Base-by-base conservation (phyloP, 2,329 filamentous ascomycete genomes). In the Zasmidium cellare region DNA sequence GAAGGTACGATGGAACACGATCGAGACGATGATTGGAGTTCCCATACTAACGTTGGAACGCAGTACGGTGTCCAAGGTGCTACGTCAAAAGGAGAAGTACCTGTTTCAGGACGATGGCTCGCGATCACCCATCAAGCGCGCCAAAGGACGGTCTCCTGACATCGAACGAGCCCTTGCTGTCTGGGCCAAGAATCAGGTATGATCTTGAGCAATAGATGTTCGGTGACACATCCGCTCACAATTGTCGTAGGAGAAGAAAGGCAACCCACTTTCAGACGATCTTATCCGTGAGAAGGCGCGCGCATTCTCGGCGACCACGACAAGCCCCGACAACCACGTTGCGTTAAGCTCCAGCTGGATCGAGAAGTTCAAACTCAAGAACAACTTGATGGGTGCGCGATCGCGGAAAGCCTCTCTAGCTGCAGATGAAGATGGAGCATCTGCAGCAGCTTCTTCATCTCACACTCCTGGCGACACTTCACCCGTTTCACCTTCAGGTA, bases 61-160 rank as follows among this genome's bases (percentile, higher is more conserved):
- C 74, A 99, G 94, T 78, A 99, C 94, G 50, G 94, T 99, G n/a
- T 99, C 94, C 55, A 99, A 99, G 74, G 94, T 97, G 55, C 77
- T 99, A 64, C 87, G 93, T 54, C 88, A 96, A 70, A 96, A 93
- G 77, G 94, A 99, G 63, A 94, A 96, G 74, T 97, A 96, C 75
- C 83, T 97, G 16, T 89, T 88, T 69, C 86, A 86, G 54, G 90
- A 90, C 69, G 92, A 91, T 74, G 89, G 87, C 65, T 91, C 82
- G 72, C 85, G 83, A 66, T 93, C 92, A 46, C 90, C 91, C 5
- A 84, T 89, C 65, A 96, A 94, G 74, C 88, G 89, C 65, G 80
- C 84, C 57, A 96, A 96, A 77, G 88, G 90, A 53, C 94, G 93
- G 74, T 88, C 85, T 49, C 91, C 91, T 11, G 92, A 97, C 76